These are phyloP conservation scores for Barnettozyma siamensis DNA, from an alignment of 805 yeast genomes.

Conservation along the genomic window DNA sequence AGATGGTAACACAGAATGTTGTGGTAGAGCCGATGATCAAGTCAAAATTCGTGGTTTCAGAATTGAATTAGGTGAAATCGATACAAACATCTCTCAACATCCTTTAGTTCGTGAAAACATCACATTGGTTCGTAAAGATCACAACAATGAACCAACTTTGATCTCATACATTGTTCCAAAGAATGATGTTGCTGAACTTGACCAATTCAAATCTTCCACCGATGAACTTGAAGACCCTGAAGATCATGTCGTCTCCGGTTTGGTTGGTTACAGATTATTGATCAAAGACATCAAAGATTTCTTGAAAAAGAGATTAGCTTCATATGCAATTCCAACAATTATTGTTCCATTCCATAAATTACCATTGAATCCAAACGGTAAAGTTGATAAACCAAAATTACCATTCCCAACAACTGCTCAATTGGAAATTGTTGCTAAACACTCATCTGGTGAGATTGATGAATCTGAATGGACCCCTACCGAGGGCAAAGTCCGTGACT, in stretches of 20 bases:
- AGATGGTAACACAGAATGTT: slow-evolving; percentile 96
- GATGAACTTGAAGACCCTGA: slow-evolving; percentile 38
- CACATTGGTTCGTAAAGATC: slow-evolving; percentile 87
- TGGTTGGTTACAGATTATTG: slow-evolving; percentile 68
- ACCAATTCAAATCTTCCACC: slow-evolving; percentile 37
- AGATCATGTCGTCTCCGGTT: slow-evolving; percentile 72
- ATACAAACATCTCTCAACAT: slow-evolving; percentile 93
- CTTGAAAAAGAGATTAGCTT: slow-evolving; percentile 82
- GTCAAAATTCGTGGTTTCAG: slow-evolving; percentile 98
- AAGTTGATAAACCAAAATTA: slow-evolving; percentile 93
- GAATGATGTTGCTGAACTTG: slow-evolving; percentile 41
- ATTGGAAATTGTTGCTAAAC: slow-evolving; percentile 64
- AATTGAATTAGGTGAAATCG: slow-evolving; percentile 97
- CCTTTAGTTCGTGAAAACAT: slow-evolving; percentile 87
- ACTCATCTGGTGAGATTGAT: slow-evolving; percentile 34
- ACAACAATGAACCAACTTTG: slow-evolving; percentile 86
- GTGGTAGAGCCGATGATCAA: slow-evolving; percentile 99
- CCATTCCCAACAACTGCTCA: slow-evolving; percentile 93
- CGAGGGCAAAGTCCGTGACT: slow-evolving; percentile 65
- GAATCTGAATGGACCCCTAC: slow-evolving; percentile 53
- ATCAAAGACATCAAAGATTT: slow-evolving; percentile 77
- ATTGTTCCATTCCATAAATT: slow-evolving; percentile 80
- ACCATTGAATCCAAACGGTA: slow-evolving; percentile 97
- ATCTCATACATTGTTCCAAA: slow-evolving; percentile 90
- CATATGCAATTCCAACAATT: slow-evolving; percentile 89